These are phyloP conservation scores for Saraca asoca DNA, from an alignment of 331 rosid genomes.

Conservation along the genomic window DNA sequence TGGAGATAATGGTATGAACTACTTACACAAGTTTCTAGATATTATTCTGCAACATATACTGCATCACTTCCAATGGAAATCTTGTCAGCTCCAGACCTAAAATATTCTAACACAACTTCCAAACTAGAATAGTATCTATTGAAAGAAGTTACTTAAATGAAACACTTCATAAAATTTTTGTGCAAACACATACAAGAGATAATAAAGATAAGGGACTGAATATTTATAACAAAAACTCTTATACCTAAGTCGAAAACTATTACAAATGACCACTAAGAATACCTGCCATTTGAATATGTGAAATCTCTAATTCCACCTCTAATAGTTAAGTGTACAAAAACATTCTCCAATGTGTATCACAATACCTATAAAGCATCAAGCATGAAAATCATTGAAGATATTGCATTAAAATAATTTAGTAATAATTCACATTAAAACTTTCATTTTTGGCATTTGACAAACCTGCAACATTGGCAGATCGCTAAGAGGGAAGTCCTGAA, in stretches of 20 bases:
- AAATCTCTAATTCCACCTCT: slow-evolving; percentile 99
- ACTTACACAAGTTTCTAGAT: slow-evolving; percentile 80
- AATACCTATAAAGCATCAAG: slow-evolving; percentile 60
- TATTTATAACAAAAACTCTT: too few relatives aligned
- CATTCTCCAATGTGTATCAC: slow-evolving; percentile 84
- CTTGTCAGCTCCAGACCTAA: slow-evolving; percentile 98
- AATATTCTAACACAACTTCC: slow-evolving; percentile 97
- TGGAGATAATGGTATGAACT: slow-evolving; percentile 24
- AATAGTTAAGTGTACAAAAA: slow-evolving; percentile 94
- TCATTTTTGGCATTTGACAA: slow-evolving; percentile 30
- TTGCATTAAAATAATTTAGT: background rate
- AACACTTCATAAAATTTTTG: too few relatives aligned
- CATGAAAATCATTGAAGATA: slow-evolving; percentile 3
- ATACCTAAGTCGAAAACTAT: too few relatives aligned
- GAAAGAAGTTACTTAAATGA: slow-evolving; percentile 26
- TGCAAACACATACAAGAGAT: too few relatives aligned
- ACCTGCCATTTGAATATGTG: slow-evolving; percentile 89
- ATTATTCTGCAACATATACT: slow-evolving; percentile 93
- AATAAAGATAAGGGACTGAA: too few relatives aligned
- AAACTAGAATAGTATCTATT: slow-evolving; percentile 88
- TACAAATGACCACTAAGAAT: slow-evolving; percentile 33
- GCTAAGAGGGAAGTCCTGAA: slow-evolving; percentile 94
- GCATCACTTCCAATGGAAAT: slow-evolving; percentile 98
- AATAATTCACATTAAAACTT: background rate
- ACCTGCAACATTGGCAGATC: slow-evolving; percentile 99